phyloP scores from a whole-genome alignment of 208 protist genomes.

The Leishmania aethiopica region DNA sequence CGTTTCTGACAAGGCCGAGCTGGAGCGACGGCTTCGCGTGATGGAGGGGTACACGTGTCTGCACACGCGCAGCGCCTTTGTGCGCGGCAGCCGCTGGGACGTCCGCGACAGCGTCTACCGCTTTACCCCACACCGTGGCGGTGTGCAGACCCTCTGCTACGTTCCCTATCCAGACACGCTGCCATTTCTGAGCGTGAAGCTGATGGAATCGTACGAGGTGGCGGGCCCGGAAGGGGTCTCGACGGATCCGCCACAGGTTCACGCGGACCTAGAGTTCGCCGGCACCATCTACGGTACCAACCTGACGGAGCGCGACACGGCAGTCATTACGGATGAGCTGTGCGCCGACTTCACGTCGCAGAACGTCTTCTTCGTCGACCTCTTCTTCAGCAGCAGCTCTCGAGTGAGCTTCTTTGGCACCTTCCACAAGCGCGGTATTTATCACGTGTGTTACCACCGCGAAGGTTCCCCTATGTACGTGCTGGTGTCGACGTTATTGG shows the following conservation, averaged over 20 bases:
- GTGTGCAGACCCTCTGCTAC: slow-evolving; percentile 71
- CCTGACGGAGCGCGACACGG: slow-evolving; percentile 70
- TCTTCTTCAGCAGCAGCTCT: slow-evolving; percentile 70
- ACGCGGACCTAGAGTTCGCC: slow-evolving; percentile 70
- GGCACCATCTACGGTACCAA: slow-evolving; percentile 82
- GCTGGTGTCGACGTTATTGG: slow-evolving; percentile 64
- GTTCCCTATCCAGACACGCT: slow-evolving; percentile 63
- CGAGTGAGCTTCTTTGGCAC: slow-evolving; percentile 70
- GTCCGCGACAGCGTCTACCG: slow-evolving; percentile 40
- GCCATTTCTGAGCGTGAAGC: slow-evolving; percentile 59
- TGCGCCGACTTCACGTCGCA: slow-evolving; percentile 73
- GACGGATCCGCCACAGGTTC: slow-evolving; percentile 73
- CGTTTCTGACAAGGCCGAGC: slow-evolving; percentile 38
- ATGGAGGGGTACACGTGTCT: slow-evolving; percentile 75
- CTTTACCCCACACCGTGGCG: slow-evolving; percentile 69
- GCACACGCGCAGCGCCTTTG: slow-evolving; percentile 63
- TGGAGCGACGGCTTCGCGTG: slow-evolving; percentile 55
- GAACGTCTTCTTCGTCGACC: slow-evolving; percentile 63
- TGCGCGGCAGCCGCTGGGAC: slow-evolving; percentile 68
- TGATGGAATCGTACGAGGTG: slow-evolving; percentile 67
- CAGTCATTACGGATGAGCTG: slow-evolving; percentile 70
- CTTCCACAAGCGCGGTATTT: slow-evolving; percentile 69
- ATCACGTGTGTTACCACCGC: slow-evolving; percentile 79
- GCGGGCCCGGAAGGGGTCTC: slow-evolving; percentile 73
- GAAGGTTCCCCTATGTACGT: slow-evolving; percentile 65